phyloP scores from a whole-genome alignment of 148 eudicot genomes.

The Silene conica region DNA sequence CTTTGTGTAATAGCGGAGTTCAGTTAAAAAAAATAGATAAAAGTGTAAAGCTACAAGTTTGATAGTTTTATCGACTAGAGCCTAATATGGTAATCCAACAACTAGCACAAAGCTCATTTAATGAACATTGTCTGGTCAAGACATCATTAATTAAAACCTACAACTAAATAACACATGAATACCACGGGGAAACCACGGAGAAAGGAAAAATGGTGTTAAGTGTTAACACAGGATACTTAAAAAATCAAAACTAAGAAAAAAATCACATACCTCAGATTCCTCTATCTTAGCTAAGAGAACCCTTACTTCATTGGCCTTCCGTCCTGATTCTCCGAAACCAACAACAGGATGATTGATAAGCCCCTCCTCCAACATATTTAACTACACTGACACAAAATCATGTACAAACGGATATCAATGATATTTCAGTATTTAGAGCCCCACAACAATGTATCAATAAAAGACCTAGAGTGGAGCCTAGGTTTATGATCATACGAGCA shows the following conservation, averaged over 20 bases:
- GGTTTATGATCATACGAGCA: neutral
- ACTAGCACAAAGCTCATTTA: neutral
- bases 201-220: neutral
- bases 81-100: neutral
- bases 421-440: conserved; percentile 7
- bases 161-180: neutral
- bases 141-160: neutral
- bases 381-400: conserved; percentile 78
- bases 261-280: conserved; percentile 86
- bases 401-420: conserved; percentile 26
- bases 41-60: neutral
- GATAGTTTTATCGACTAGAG: neutral
- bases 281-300: conserved; percentile 89
- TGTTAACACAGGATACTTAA: neutral
- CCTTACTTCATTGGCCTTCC: conserved; percentile 83
- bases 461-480: neutral
- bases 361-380: conserved; percentile 99
- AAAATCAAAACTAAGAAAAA: conserved; percentile 6
- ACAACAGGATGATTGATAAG: conserved; percentile 87
- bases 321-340: conserved; percentile 96
- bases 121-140: neutral
- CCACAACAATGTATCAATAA: conserved; percentile 9
- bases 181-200: conserved; percentile 6
- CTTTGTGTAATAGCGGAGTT: neutral
- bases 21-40: neutral